Conservation (phyloP, 352 stramenopile species). For the Phytophthora pistaciae region DNA sequence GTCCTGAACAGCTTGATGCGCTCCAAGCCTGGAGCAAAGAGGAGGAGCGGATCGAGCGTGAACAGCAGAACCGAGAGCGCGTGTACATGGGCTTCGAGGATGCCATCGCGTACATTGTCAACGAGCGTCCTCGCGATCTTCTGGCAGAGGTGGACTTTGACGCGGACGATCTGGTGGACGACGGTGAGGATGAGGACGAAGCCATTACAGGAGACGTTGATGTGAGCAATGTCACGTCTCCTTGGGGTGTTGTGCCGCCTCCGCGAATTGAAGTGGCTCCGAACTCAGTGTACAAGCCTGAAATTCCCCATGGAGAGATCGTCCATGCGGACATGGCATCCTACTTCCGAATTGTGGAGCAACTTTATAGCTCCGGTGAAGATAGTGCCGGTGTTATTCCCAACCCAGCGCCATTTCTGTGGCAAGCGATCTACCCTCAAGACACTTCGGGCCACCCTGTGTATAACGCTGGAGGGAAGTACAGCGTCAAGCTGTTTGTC, state of each 20-base stretch:
- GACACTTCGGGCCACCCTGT: conserved; percentile 50
- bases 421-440: conserved; percentile 82
- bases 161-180: conserved; percentile 74
- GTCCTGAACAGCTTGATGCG: conserved; percentile 57
- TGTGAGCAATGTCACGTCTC: conserved; percentile 49
- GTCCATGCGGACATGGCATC: conserved; percentile 73
- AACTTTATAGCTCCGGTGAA: conserved; percentile 48
- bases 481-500: conserved; percentile 77
- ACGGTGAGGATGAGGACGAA: conserved; percentile 72
- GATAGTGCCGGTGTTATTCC: neutral
- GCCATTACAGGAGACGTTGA: conserved; percentile 20
- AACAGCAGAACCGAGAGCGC: conserved; percentile 58
- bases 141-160: conserved; percentile 68
- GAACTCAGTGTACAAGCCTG: conserved; percentile 66
- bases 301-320: conserved; percentile 69
- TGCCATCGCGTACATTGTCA: conserved; percentile 75
- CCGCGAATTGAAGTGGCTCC: conserved; percentile 60
- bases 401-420: conserved; percentile 54
- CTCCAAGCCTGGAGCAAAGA: conserved; percentile 59
- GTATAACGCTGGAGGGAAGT: conserved; percentile 81
- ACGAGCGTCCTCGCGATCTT: conserved; percentile 61
- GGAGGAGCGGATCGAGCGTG: conserved; percentile 59
- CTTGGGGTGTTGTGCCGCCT: conserved; percentile 63
- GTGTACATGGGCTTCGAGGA: conserved; percentile 83
- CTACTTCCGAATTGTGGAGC: conserved; percentile 74